These are phyloP conservation scores for Stemphylium vesicarium DNA, from an alignment of 2,329 filamentous ascomycete genomes.

Conservation along the genomic window DNA sequence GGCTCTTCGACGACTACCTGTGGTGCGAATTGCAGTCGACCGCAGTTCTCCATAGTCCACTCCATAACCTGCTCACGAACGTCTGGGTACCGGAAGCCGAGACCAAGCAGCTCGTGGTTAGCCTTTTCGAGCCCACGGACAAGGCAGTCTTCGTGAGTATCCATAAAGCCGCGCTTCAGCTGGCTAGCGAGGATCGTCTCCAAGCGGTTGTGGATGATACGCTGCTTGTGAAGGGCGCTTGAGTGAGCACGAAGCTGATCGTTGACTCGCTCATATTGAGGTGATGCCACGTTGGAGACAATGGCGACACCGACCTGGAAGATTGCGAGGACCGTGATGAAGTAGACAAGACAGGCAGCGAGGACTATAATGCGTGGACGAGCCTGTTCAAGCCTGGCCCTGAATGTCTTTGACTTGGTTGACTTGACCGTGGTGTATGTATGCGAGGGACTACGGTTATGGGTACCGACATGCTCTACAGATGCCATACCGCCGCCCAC, in stretches of 20 bases:
- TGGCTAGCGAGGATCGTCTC: conserved; percentile 10
- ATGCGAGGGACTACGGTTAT: not conserved
- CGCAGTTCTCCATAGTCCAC: conserved; percentile 33
- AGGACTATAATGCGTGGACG: conserved; percentile 13
- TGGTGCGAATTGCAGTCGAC: conserved; percentile 26
- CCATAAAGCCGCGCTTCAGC: conserved; percentile 21
- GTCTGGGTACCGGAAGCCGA: conserved; percentile 20
- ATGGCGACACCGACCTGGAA: conserved; percentile 9
- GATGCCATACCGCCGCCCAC: not conserved
- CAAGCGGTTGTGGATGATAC: conserved; percentile 12
- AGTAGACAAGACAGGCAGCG: conserved; percentile 8
- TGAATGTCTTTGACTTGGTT: not conserved
- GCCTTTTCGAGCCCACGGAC: conserved; percentile 25
- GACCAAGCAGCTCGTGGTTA: conserved; percentile 13
- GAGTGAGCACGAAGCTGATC: conserved; percentile 2
- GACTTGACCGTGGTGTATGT: not conserved
- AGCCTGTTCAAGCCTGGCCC: conserved; percentile 1
- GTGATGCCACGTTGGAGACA: conserved; percentile 3
- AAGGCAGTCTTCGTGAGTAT: conserved; percentile 36
- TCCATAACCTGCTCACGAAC: conserved; percentile 24
- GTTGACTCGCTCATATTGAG: conserved; percentile 11
- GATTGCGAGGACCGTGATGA: conserved; percentile 12
- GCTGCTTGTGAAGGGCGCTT: conserved; percentile 3
- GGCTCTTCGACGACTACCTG: conserved; percentile 7
- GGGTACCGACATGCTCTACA: not conserved